Evolutionary conservation across 495 filamentous ascomycete genomes (phyloP), one percentile per base, ranked within the genome.

Genomic region (Lasiosphaeriaceae sp.): DNA sequence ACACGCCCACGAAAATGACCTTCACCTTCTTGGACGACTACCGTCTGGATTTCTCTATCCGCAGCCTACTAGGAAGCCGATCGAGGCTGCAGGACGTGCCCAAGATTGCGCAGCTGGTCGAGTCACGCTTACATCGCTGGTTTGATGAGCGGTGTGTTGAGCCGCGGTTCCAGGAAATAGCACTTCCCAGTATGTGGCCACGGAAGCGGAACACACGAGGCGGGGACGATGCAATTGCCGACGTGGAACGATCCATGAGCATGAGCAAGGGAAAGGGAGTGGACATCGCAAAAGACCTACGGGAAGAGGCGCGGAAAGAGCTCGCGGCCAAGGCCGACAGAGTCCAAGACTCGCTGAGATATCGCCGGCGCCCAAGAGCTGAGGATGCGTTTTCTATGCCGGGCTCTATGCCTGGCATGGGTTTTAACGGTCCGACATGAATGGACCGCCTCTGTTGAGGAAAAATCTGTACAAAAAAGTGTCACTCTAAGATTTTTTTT

Each of bases 11-110:
- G 24, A 93, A 90, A 60, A 86, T 98, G 63, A 88, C 89, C 1
- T 97, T 98, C 67, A 91, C 88, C 17, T 98, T 98, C 71, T 83
- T 96, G 11, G 91, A 95, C 52, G 93, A 97, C 70, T 98, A 98
- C 74, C 80, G 93, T 2, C 84, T 98, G 16, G 94, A 97, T 66
- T 87, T 98, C 41, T 90, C 85, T 11, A 90, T 96, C 24, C 86
- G 91, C 47, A 94, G 90, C 41, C 83, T 97, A 21, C 85, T 98
- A n/a, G 94, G 94, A 29, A 93, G 89, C 29, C 85, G 95, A 26
- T 90, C 87, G 35, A 78, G 95, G 19, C 75, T 98, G 11, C 93
- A 97, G 69, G 95, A 98, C 74, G 90, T 98, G 12, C 94, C 94
- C 11, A 98, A 98, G 69, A 95, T 98, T 49, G 95, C 95, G 0